Conservation (phyloP, 176 grass and related monocot genomes). For the Juncus effusus region DNA sequence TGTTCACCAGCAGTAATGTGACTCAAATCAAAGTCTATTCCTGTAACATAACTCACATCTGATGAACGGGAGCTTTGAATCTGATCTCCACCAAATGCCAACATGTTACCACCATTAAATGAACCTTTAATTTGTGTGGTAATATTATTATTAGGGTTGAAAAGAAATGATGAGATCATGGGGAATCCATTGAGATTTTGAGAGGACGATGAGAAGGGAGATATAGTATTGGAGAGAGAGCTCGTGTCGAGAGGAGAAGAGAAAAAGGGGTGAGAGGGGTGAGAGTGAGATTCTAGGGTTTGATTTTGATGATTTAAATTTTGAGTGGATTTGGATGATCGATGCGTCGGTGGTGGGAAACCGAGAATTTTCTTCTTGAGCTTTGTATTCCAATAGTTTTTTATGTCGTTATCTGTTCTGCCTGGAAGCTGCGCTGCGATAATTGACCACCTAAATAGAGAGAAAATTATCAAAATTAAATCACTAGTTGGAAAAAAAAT, state of each 20-base stretch:
- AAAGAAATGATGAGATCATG: constrained; percentile 14
- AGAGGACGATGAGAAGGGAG: constrained; percentile 22
- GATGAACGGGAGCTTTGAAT: constrained; percentile 28
- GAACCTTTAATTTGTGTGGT: constrained; percentile 3
- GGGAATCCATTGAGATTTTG: constrained; percentile 34
- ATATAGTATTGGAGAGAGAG: neutral
- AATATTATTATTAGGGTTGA: neutral
- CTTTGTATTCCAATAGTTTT: constrained; percentile 66
- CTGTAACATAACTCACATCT: constrained; percentile 20
- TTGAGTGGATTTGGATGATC: constrained; percentile 26
- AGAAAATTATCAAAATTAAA: constrained; percentile 5
- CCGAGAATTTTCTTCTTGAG: constrained; percentile 47
- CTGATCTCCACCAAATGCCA: constrained; percentile 35
- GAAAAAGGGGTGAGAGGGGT: constrained; percentile 5
- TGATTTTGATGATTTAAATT: constrained; percentile 26
- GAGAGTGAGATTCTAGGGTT: constrained; percentile 13
- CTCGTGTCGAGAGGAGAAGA: neutral
- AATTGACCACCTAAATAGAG: constrained; percentile 55
- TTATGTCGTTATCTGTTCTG: constrained; percentile 57
- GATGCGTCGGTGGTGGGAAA: constrained; percentile 32
- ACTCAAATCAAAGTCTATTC: constrained; percentile 22
- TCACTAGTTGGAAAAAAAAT: neutral
- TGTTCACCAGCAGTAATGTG: constrained; percentile 14
- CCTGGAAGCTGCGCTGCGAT: constrained; percentile 72
- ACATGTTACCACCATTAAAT: constrained; percentile 4